Conservation (phyloP, 1,139 yeast genomes). For the Saccharomycopsis hybrid region DNA sequence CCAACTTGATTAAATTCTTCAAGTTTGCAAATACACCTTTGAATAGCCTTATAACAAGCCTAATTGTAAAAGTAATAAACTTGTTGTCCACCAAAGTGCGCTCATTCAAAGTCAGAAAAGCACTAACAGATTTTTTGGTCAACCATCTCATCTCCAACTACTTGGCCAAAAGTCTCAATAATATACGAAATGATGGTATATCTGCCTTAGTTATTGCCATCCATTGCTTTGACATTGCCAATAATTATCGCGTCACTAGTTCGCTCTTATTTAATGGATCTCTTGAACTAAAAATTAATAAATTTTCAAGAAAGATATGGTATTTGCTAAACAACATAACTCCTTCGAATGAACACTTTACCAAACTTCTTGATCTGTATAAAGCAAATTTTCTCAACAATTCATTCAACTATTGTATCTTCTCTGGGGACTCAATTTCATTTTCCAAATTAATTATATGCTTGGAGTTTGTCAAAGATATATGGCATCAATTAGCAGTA, state of each 20-base stretch:
- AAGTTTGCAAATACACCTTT: slow-evolving; percentile 2
- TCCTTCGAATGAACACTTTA: neutral
- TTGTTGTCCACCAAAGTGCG: neutral
- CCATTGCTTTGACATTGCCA: neutral
- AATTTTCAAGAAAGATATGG: slow-evolving; percentile 15
- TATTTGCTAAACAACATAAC: slow-evolving; percentile 1
- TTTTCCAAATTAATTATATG: slow-evolving; percentile 1
- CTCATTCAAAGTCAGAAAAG: slow-evolving; percentile 4
- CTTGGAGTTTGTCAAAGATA: slow-evolving; percentile 8
- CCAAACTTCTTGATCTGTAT: neutral
- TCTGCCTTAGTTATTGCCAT: neutral
- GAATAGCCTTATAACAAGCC: neutral
- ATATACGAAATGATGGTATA: neutral
- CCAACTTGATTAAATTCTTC: slow-evolving; percentile 6
- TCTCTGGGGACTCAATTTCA: neutral
- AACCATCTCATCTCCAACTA: neutral
- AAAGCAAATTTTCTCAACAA: neutral
- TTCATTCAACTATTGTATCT: slow-evolving; percentile 2
- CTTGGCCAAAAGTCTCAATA: neutral
- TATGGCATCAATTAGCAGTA: neutral
- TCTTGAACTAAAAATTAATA: slow-evolving; percentile 8
- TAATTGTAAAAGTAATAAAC: slow-evolving; percentile 6
- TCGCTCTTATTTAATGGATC: slow-evolving; percentile 6
- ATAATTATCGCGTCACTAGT: neutral
- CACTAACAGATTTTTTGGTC: neutral